A percentile compares a stretch with the other conserved stretches of the same genome.
These are phyloP conservation scores for Cladorrhinum samala DNA, from an alignment of 495 filamentous ascomycete species.

Conservation along the genomic window DNA sequence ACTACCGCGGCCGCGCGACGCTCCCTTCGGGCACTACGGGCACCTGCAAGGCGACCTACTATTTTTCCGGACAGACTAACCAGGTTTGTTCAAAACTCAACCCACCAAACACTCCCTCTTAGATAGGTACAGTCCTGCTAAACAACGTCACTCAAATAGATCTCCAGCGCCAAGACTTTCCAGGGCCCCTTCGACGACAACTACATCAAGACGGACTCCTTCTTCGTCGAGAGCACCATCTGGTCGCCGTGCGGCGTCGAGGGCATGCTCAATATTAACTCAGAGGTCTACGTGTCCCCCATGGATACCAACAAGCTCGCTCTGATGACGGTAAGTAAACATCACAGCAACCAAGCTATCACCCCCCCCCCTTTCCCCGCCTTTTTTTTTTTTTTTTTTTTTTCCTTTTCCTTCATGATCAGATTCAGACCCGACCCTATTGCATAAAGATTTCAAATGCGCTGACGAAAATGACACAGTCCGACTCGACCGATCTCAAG, in stretches of 20 bases:
- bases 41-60: conserved; percentile 45
- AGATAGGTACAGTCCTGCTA: background rate
- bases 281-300: conserved; percentile 30
- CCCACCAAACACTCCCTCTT: background rate
- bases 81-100: conserved; percentile 8
- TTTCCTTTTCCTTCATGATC: background rate
- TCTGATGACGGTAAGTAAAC: conserved; percentile 23
- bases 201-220: conserved; percentile 32
- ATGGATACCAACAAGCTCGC: conserved; percentile 10
- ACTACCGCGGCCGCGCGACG: conserved; percentile 44
- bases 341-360: too few species aligned
- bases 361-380: too few species aligned
- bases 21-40: conserved; percentile 39
- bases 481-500: conserved; percentile 29
- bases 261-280: conserved; percentile 39
- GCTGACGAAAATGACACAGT: too few species aligned
- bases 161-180: conserved; percentile 28
- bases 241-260: conserved; percentile 39
- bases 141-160: too few species aligned
- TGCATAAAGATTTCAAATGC: too few species aligned
- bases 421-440: too few species aligned
- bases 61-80: conserved; percentile 39
- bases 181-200: conserved; percentile 32
- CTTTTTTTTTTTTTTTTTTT: too few species aligned
- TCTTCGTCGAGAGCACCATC: conserved; percentile 32